Conservation (phyloP, 345 rosid genomes). For the Sisymbrium altissimum region DNA sequence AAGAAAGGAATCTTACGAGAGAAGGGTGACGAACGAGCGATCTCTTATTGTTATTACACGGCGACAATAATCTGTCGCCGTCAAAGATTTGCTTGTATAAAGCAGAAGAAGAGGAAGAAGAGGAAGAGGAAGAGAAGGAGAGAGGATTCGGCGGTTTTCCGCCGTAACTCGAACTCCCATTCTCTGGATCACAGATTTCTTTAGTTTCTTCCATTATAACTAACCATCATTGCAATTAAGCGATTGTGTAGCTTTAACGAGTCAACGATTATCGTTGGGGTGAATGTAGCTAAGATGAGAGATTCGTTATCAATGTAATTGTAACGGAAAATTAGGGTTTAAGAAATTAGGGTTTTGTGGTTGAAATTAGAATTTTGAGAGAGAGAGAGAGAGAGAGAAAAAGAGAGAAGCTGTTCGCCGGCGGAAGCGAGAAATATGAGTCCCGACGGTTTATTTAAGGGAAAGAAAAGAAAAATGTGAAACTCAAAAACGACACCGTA, state of each 20-base stretch:
- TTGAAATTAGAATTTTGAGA: too few relatives aligned
- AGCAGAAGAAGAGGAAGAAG: constrained; percentile 41
- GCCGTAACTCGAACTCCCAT: constrained; percentile 56
- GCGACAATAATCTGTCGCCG: constrained; percentile 33
- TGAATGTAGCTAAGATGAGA: constrained; percentile 5
- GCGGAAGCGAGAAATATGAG: constrained; percentile 12
- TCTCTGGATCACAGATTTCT: constrained; percentile 40
- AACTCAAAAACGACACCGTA: neutral
- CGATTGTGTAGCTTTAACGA: too few relatives aligned
- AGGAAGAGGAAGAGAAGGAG: constrained; percentile 44
- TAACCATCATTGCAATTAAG: constrained; percentile 40
- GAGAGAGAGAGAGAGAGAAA: too few relatives aligned
- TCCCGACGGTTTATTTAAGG: constrained; percentile 22
- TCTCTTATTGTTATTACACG: constrained; percentile 43
- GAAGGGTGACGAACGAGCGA: constrained; percentile 72
- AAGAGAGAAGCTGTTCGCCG: neutral
- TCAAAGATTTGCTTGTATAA: constrained; percentile 31
- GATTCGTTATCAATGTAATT: constrained; percentile 9
- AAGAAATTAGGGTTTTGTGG: neutral
- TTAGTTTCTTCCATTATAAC: constrained; percentile 57
- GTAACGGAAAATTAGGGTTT: too few relatives aligned
- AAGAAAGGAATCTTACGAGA: constrained; percentile 46
- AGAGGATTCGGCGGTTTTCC: constrained; percentile 68
- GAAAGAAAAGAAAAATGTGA: neutral
- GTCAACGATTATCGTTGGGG: constrained; percentile 20